These are phyloP conservation scores for Fraxinus floribunda DNA, from an alignment of 305 asterid species.

Conservation along the genomic window DNA sequence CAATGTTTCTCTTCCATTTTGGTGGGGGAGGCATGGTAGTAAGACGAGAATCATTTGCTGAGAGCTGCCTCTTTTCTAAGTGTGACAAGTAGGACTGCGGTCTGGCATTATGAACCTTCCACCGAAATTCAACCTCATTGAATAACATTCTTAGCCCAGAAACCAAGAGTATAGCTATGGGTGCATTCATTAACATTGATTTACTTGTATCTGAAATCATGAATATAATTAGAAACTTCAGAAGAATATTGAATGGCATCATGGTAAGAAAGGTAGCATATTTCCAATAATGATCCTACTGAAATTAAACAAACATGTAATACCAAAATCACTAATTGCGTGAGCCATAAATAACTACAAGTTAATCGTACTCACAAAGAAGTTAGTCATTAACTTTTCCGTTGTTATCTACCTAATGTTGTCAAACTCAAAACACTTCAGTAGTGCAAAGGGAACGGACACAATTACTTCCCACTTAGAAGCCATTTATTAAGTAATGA, in stretches of 20 bases:
- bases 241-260: constrained; percentile 19
- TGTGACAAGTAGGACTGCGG: constrained; percentile 63
- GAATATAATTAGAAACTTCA: constrained; percentile 16
- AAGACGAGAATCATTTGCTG: constrained; percentile 63
- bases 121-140: constrained; percentile 76
- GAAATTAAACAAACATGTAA: background rate
- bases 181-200: constrained; percentile 90
- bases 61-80: constrained; percentile 86
- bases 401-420: background rate
- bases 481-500: background rate
- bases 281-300: constrained; percentile 1
- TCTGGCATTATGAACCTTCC: constrained; percentile 63
- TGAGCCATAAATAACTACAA: background rate
- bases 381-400: background rate
- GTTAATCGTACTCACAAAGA: background rate
- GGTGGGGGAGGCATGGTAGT: constrained; percentile 43
- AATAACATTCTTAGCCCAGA: constrained; percentile 64
- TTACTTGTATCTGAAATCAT: constrained; percentile 82
- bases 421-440: background rate
- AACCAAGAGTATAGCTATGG: constrained; percentile 77
- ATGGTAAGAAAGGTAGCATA: background rate
- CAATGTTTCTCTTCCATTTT: constrained; percentile 77
- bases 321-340: background rate
- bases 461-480: background rate
- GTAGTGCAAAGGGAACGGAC: background rate